Base-by-base conservation (phyloP, 2,329 filamentous ascomycete species). In the Calonectria multiphialidica region DNA sequence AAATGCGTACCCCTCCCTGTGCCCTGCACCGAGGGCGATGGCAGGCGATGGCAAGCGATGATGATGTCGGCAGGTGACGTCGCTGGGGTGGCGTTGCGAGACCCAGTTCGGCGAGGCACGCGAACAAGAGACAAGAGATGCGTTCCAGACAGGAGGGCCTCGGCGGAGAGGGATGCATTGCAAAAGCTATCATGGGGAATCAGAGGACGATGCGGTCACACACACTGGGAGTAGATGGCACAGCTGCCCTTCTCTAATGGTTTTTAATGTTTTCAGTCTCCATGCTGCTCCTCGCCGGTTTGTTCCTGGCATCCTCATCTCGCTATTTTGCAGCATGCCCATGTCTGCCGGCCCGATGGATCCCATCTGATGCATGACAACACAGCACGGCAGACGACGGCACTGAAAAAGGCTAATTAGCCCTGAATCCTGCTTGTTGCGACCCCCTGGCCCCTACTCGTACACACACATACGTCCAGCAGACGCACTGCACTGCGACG, bases 51-150 rank as follows among this genome's bases (percentile, higher is more conserved):
- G 50, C 12, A 63, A 49, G 63, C 59, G 75, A 79, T 78, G 77
- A 78, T 77, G 77, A 66, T 50, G 74, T 21, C 66, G 63, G 57
- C 64, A 55, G 76, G 77, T 79, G 77, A 78, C 77, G 77, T 78
- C 78, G 72, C 65, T 66, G 30, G 40, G 62, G 76, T 78, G 76
- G 76, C 76, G 76, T 73, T 68, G 73, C 55, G 50, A 72, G 61
- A 40, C 63, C 65, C 63, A 69, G 59, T 69, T 59, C 72, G 74
- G 67, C 57, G 68, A 47, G 47, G 59, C 28, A 47, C 28, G 33
- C 44, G 47, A 59, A 35, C 8, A 33, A 18, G 18, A 23, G 66
- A 62, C 8, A 33, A 18, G 18, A 28, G 66, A 62, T 61, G 45
- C 23, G 53, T 25, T 59, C 33, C 21, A 16, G 21, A 33, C 33